Evolutionary conservation across 148 eudicot species (phyloP), one percentile per base, ranked within the genome.

Genomic region (Suaeda aralocaspica): DNA sequence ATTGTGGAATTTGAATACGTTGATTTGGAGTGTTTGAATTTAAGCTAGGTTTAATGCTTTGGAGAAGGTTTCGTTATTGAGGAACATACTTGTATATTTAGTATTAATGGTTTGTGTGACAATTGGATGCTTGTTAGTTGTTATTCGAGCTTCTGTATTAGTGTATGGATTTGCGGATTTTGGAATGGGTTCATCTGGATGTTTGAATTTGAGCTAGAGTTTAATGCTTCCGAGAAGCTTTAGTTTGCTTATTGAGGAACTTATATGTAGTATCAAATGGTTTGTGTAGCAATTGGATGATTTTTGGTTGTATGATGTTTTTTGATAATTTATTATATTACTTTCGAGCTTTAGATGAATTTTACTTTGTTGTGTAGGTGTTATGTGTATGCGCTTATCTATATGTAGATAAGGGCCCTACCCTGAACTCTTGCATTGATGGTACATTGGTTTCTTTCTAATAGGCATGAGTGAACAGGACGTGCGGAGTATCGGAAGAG

Each of bases 391-490:
- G n/a, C n/a, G n/a, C n/a, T n/a, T n/a, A n/a, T n/a, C n/a, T n/a
- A n/a, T n/a, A n/a, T n/a, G n/a, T n/a, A n/a, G n/a, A 33, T 18
- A 21, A 29, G 0, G 28, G 19, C 51, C 29, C 31, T 9, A 19
- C 25, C 2, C 18, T 26, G 52, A 42, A 52, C 57, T 42, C 18
- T 56, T 36, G 14, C 8, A 28, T 24, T 48, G 46, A 34, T 66
- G 12, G 53, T 52, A 60, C 18, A 50, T 22, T 46, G 4, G 22
- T 63, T 5, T 73, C 25, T 46, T 26, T 72, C 18, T 42, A 60
- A 9, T 65, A 94, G 99, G 97, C 34, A 91, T 91, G 97, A 94
- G 88, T 29, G 97, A 94, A 59, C 91, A 86, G 84, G 97, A 94
- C 46, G 90, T 88, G 57, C 81, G 46, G 99, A 94, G 45, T 91